Percentiles rank a stretch among this genome's conserved stretches.
Evolutionary conservation across 2,329 filamentous ascomycete genomes (phyloP).

Genomic region (Penicillium hesseltinei): DNA sequence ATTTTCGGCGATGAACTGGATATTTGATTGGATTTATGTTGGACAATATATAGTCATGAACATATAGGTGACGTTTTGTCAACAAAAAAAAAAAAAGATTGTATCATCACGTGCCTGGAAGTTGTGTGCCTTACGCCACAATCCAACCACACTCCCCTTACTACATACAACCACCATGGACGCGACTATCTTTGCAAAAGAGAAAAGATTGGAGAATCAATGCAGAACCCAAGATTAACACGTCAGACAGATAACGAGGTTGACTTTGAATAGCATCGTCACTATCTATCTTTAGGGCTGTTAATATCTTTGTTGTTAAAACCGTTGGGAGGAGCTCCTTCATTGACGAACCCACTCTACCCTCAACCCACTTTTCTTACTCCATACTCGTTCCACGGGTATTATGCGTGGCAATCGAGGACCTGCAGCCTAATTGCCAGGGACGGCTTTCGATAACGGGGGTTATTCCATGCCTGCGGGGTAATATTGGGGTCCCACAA

Average conservation of each 20-base stretch:
- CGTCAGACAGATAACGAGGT: not conserved
- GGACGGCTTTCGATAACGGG: not conserved
- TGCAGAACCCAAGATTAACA: not conserved
- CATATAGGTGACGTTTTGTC: not conserved
- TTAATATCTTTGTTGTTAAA: not conserved
- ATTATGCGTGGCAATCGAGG: not conserved
- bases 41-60: not conserved
- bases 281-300: not conserved
- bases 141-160: not conserved
- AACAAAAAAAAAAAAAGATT: not conserved
- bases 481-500: not conserved
- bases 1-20: not conserved
- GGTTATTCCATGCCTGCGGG: not conserved
- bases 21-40: not conserved
- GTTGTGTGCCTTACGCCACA: not conserved
- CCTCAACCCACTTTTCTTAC: not conserved
- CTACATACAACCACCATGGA: not conserved
- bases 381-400: not conserved
- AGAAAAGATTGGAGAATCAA: not conserved
- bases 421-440: not conserved
- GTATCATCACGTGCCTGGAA: not conserved
- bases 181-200: not conserved
- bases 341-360: not conserved
- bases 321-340: conserved; percentile 1
- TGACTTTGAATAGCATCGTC: not conserved